A percentile compares a stretch with the other conserved stretches of the same genome.
Conservation (phyloP, 139 green algal species). For the Yamagishiella unicocca region DNA sequence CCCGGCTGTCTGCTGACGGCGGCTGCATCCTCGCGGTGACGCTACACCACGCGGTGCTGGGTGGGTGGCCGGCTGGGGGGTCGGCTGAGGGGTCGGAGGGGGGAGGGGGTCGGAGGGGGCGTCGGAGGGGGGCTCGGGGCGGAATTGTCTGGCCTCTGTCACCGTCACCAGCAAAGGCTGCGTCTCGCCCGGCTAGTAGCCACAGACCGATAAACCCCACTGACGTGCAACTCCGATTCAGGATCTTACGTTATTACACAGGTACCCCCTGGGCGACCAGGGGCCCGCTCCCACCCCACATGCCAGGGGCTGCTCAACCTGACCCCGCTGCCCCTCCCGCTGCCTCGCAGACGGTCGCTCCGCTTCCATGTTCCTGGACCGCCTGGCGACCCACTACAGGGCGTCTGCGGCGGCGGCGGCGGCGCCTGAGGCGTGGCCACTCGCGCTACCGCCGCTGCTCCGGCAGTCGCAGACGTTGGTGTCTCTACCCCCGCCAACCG, state of each 20-base stretch:
- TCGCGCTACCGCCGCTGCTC: background rate
- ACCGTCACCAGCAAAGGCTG: background rate
- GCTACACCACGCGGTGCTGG: slow-evolving; percentile 46
- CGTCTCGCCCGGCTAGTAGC: background rate
- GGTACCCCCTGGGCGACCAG: background rate
- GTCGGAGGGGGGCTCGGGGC: too few relatives aligned
- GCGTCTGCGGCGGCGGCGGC: background rate
- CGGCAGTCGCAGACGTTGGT: background rate
- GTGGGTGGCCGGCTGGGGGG: background rate
- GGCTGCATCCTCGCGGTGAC: slow-evolving; percentile 60
- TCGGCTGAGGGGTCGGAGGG: background rate
- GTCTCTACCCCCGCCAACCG: too few relatives aligned
- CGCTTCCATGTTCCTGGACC: background rate
- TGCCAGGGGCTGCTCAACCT: background rate
- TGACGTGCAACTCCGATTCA: background rate
- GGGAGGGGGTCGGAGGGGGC: too few relatives aligned
- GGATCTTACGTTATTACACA: background rate
- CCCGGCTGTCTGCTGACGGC: slow-evolving; percentile 7
- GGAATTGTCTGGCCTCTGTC: too few relatives aligned
- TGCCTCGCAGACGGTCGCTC: slow-evolving; percentile 17
- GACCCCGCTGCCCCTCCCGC: background rate
- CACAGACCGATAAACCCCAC: background rate
- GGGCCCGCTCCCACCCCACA: background rate
- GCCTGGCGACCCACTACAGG: slow-evolving; percentile 20
- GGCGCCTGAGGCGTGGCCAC: background rate